These are phyloP conservation scores for Neolentinus lepideus DNA, from an alignment of 1,284 basidiomycete species.

Conservation along the genomic window DNA sequence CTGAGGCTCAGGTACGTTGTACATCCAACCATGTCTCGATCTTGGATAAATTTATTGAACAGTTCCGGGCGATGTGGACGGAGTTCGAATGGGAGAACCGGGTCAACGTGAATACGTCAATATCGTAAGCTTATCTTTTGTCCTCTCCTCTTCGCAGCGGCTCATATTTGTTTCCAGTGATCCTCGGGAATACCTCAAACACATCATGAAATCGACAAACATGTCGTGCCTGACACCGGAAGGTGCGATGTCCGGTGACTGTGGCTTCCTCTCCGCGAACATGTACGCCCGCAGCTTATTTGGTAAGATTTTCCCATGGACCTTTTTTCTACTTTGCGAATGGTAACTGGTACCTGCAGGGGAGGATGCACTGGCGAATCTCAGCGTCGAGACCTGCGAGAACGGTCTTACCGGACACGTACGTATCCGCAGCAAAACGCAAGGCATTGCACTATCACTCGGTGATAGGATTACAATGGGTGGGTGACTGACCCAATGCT, in stretches of 20 bases:
- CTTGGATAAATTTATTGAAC: conserved; percentile 8
- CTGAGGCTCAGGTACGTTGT: conserved; percentile 80
- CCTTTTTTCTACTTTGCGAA: conserved; percentile 5
- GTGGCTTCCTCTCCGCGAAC: conserved; percentile 91
- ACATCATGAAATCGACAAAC: conserved; percentile 91
- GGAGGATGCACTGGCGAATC: conserved; percentile 95
- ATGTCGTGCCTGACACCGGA: conserved; percentile 97
- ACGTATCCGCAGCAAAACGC: conserved; percentile 89
- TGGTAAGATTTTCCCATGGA: conserved; percentile 37
- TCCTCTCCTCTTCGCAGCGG: not conserved
- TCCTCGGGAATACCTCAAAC: conserved; percentile 78
- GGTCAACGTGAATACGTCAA: conserved; percentile 83
- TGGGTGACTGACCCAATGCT: conserved; percentile 26
- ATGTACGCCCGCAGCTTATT: conserved; percentile 90
- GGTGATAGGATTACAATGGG: conserved; percentile 92
- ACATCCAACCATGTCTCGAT: conserved; percentile 2
- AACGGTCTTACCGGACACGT: conserved; percentile 86
- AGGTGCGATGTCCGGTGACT: conserved; percentile 85
- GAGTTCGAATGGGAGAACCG: conserved; percentile 99
- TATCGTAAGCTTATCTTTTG: conserved; percentile 46
- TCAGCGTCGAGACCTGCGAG: conserved; percentile 89
- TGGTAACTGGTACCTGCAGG: conserved; percentile 32
- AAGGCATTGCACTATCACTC: conserved; percentile 90
- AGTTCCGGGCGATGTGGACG: conserved; percentile 97
- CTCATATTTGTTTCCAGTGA: conserved; percentile 35